Conservation (phyloP, 1,139 yeast species). For the Scheffersomyces stambukii region DNA sequence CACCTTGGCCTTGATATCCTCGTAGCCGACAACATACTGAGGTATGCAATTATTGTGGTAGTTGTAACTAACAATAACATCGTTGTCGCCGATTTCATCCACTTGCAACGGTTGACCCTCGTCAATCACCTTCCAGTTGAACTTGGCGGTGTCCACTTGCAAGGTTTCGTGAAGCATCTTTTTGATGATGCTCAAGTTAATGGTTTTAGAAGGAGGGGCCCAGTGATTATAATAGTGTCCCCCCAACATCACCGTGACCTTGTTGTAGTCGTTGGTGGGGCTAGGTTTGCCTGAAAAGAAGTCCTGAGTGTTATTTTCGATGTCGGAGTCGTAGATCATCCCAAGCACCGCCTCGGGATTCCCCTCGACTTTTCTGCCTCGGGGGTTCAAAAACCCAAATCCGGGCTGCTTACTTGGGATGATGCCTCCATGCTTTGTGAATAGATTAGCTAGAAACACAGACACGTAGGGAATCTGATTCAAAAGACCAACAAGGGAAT, state of each 20-base stretch:
- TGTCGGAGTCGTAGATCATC: slow-evolving; percentile 84
- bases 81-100: slow-evolving; percentile 23
- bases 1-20: slow-evolving; percentile 34
- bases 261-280: slow-evolving; percentile 17
- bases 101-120: slow-evolving; percentile 22
- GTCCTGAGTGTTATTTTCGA: slow-evolving; percentile 46
- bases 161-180: slow-evolving; percentile 49
- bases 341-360: slow-evolving; percentile 72
- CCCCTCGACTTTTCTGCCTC: slow-evolving; percentile 20
- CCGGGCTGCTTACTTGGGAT: slow-evolving; percentile 54
- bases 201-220: slow-evolving; percentile 42
- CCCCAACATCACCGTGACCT: slow-evolving; percentile 86
- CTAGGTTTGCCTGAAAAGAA: slow-evolving; percentile 5
- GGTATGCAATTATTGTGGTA: slow-evolving; percentile 66
- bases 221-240: slow-evolving; percentile 53
- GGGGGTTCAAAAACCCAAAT: slow-evolving; percentile 87
- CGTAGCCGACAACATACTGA: slow-evolving; percentile 73
- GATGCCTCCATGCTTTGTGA: slow-evolving; percentile 21
- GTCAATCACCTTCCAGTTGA: slow-evolving; percentile 24
- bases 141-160: slow-evolving; percentile 36
- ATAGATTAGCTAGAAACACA: slow-evolving; percentile 60
- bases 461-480: slow-evolving; percentile 43
- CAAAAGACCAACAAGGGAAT: slow-evolving; percentile 14
- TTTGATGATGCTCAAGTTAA: slow-evolving; percentile 42
- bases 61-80: slow-evolving; percentile 30